Base-by-base conservation (phyloP, 495 filamentous ascomycete species). In the Hypoxylon lienhwacheense region DNA sequence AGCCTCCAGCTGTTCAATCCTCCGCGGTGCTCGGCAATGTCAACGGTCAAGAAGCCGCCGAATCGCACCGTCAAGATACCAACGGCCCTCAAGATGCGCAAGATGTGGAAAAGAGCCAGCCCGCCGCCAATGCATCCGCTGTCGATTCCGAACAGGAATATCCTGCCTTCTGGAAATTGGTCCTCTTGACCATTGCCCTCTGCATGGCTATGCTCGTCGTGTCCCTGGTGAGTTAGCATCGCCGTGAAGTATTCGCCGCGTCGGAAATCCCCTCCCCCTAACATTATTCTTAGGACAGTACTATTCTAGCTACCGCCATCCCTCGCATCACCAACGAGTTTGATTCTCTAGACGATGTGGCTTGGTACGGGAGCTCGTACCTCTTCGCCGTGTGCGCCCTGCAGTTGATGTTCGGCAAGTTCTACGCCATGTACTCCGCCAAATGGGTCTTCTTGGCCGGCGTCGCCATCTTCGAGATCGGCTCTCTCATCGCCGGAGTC, bases 311-410 rank as follows among this genome's bases (percentile, higher is more conserved):
- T 20, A 67, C 66, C 1, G 74, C 73, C 14, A 70, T 75, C 19
- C 74, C 74, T 1, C 58, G 55, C 19, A 77, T 78, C 37, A 73
- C 73, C 12, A 61, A 69, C 26, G 69, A 73, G 4, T 76, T 78
- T 48, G 55, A 73, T 42, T 68, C 68, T 1, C 48, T 77, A 14
- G 49, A 53, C 2, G 77, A 81, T 61, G 68, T 80, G 12, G 72
- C 74, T 31, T 83, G 79, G 81, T 82, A 83, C 48, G 76, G 74
- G 0, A 73, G 70, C 41, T 72, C 72, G 11, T 80, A 81, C 49
- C 64, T 78, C 24, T 58, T 83, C 21, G 71, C 74, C 4, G 65
- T 69, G 14, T 69, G 69, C 36, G 67, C 67, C 28, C 73, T 47
- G 15, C 69, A 75, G 46, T 71, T 74, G n/a, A 54, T 75, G 17